phyloP scores from a whole-genome alignment of 1,139 yeast genomes.

The Pichia sp. region DNA sequence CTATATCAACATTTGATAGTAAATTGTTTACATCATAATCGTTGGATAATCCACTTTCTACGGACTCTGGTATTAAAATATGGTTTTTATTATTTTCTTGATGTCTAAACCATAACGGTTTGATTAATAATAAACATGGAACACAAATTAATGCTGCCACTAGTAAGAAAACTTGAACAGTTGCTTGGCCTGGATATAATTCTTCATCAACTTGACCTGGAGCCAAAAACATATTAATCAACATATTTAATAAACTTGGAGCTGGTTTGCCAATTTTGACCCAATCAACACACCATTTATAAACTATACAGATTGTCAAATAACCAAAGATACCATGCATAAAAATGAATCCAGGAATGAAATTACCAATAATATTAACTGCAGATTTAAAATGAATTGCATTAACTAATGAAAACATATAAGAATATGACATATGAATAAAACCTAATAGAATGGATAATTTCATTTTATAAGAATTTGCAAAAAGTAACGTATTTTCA shows the following conservation, averaged over 20 bases:
- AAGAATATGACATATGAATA: constrained; percentile 71
- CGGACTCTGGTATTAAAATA: constrained; percentile 15
- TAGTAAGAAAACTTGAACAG: constrained; percentile 54
- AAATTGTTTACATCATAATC: constrained; percentile 29
- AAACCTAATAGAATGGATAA: constrained; percentile 76
- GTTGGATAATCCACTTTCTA: constrained; percentile 15
- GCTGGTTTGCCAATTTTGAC: constrained; percentile 60
- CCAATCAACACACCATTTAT: constrained; percentile 81
- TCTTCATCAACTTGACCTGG: constrained; percentile 70
- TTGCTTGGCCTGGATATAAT: constrained; percentile 57
- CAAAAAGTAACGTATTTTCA: constrained; percentile 64
- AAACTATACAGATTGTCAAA: constrained; percentile 61
- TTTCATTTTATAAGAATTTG: constrained; percentile 80
- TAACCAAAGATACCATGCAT: constrained; percentile 85
- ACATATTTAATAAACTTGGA: constrained; percentile 75
- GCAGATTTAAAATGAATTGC: constrained; percentile 50
- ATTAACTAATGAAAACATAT: constrained; percentile 61
- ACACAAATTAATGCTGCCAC: constrained; percentile 64
- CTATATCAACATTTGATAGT: constrained; percentile 27
- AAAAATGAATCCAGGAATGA: constrained; percentile 70
- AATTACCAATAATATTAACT: constrained; percentile 70
- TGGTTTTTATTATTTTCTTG: constrained; percentile 23
- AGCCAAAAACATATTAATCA: constrained; percentile 72
- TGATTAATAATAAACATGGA: constrained; percentile 65
- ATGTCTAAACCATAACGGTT: constrained; percentile 48